These are phyloP conservation scores for Penicillium paneum DNA, from an alignment of 2,329 filamentous ascomycete genomes.

Conservation along the genomic window DNA sequence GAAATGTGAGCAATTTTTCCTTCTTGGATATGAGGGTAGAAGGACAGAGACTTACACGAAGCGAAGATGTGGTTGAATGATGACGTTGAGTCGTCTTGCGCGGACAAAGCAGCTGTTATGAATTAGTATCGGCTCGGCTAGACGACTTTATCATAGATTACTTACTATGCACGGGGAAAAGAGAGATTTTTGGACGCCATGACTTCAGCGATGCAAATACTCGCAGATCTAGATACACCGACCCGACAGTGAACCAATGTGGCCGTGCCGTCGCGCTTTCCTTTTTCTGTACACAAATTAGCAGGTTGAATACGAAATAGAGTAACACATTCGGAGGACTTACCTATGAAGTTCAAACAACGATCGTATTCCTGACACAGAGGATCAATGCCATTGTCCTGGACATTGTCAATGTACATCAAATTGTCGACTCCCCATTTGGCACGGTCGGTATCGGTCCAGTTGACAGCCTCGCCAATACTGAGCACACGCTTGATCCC, in stretches of 20 bases:
- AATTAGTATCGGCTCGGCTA: slow-evolving; percentile 1
- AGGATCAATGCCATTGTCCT: slow-evolving; percentile 95
- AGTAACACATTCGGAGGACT: slow-evolving; percentile 36
- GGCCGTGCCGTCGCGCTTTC: slow-evolving; percentile 71
- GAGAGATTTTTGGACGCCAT: slow-evolving; percentile 79
- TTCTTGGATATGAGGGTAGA: neutral
- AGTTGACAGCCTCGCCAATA: slow-evolving; percentile 83
- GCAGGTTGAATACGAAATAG: neutral
- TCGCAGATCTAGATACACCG: slow-evolving; percentile 90
- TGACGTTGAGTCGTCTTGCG: slow-evolving; percentile 88
- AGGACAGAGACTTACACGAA: slow-evolving; percentile 61
- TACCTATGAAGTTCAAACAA: slow-evolving; percentile 90
- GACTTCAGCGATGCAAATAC: slow-evolving; percentile 98
- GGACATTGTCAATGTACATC: slow-evolving; percentile 77
- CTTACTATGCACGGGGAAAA: slow-evolving; percentile 82
- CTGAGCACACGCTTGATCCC: slow-evolving; percentile 87
- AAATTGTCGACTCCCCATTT: slow-evolving; percentile 76
- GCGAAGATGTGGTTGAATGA: slow-evolving; percentile 92
- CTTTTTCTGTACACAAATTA: slow-evolving; percentile 59
- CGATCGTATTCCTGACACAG: slow-evolving; percentile 79
- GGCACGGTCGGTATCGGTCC: slow-evolving; percentile 68
- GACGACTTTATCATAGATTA: neutral
- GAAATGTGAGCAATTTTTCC: slow-evolving; percentile 14
- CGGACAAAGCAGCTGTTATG: slow-evolving; percentile 74
- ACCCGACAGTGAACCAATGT: slow-evolving; percentile 96